Conservation (phyloP, 768 basidiomycete genomes). For the Pisolithus orientalis region DNA sequence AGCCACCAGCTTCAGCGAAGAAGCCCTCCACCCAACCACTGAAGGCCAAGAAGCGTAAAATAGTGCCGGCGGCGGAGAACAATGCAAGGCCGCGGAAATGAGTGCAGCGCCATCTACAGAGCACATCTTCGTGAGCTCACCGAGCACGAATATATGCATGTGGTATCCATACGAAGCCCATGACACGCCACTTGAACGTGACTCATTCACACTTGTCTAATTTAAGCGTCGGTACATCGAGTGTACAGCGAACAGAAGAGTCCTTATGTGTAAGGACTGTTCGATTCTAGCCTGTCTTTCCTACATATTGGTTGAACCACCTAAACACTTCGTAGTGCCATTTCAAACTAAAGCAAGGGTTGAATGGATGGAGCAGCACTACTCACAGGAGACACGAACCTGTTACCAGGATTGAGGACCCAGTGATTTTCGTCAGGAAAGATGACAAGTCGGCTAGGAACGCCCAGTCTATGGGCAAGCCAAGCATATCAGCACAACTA, state of each 20-base stretch:
- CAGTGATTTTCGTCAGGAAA: conserved; percentile 94
- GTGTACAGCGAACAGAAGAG: too few species aligned
- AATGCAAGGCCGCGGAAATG: conserved; percentile 6
- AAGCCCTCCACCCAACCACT: not conserved
- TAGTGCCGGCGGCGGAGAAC: conserved; percentile 4
- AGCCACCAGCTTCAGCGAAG: conserved; percentile 4
- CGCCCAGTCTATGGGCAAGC: conserved; percentile 41
- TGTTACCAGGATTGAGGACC: conserved; percentile 78
- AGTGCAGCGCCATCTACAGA: not conserved
- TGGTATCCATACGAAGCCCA: too few species aligned
- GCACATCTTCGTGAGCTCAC: too few species aligned
- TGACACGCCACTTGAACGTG: too few species aligned
- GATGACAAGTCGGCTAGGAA: conserved; percentile 72
- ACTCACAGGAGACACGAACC: conserved; percentile 30
- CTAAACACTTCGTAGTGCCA: conserved; percentile 95
- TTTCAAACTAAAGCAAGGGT: conserved; percentile 51
- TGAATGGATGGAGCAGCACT: too few species aligned
- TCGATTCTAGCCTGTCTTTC: conserved; percentile 15
- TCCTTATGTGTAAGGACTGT: not conserved
- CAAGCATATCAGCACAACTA: not conserved
- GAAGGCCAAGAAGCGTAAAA: conserved; percentile 19
- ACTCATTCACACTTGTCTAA: too few species aligned
- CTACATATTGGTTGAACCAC: conserved; percentile 76
- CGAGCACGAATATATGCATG: too few species aligned
- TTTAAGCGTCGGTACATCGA: too few species aligned